Base-by-base conservation (phyloP, 179 eudicot genomes). In the Pouteria campechiana region DNA sequence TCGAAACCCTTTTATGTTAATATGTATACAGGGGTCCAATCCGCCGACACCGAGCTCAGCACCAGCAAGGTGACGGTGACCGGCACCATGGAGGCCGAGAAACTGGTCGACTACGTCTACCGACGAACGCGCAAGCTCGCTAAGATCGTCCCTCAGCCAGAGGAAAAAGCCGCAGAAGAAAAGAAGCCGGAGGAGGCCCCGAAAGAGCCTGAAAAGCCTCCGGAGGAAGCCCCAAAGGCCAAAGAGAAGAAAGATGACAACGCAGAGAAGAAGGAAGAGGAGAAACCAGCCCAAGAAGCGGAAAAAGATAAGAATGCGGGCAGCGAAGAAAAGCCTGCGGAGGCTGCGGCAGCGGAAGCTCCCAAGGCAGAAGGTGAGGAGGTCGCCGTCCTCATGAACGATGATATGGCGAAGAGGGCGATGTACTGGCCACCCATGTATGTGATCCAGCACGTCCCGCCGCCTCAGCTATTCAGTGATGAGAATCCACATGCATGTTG, bases 401-500 rank as follows among this genome's bases (percentile, higher is more conserved):
- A 41, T 7, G 49, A 31, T 15, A 50, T 10, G 52, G 51, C 13
- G 19, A 27, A 30, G 52, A 46, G 30, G 57, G 16, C 25, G 71
- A 16, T 1, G 63, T 62, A 69, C 40, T 64, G 73, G 20, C 74
- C 73, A 54, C 95, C 93, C 0, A 20, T 70, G 9, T 81, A 85
- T 36, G 42, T 68, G 21, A 73, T 81, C 7, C 92, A 85, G 52
- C 78, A 78, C 73, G 68, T 85, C 41, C 95, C 95, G 37, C 76
- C 93, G 1, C 95, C 95, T 14, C 95, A 85, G 45, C 71, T 85
- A 29, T 85, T 85, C 37, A 81, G 92, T 12, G 95, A 85, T 57
- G 95, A 85, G 49, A 85, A 85, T 45, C 95, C 95, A 6, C 81
- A 85, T 69, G 93, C 95, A 18, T 85, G 95, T 54, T 65, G 70